Evolutionary conservation across 768 basidiomycete genomes (phyloP).

Genomic region (Psilocybe tampanensis): DNA sequence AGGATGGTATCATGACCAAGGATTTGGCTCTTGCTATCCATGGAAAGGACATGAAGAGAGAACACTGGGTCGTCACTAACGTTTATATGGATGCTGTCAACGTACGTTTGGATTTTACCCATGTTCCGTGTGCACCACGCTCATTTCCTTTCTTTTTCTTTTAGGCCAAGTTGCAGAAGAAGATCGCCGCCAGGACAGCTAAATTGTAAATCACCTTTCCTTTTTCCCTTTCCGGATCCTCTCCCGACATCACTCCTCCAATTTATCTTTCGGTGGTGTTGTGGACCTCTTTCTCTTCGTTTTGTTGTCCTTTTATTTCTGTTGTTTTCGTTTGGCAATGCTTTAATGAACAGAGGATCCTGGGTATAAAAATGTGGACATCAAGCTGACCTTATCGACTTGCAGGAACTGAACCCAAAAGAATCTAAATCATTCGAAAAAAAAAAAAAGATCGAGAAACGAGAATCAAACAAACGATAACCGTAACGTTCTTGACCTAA

Average conservation of each 20-base stretch:
- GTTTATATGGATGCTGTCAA: slow-evolving; percentile 94
- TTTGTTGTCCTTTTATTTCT: not conserved
- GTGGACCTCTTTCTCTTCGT: not conserved
- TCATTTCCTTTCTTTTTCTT: not conserved
- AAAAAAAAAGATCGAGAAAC: not conserved
- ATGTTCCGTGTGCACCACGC: not conserved
- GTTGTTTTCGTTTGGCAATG: not conserved
- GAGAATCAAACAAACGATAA: no score
- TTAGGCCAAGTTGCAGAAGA: slow-evolving; percentile 47
- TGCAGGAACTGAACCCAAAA: not conserved
- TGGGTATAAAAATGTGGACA: not conserved
- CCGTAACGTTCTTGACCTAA: not conserved
- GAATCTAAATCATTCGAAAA: not conserved
- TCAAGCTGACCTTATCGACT: not conserved
- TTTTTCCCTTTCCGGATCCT: not conserved
- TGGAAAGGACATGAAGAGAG: slow-evolving; percentile 87
- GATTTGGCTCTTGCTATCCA: slow-evolving; percentile 94
- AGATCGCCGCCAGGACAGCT: slow-evolving; percentile 33
- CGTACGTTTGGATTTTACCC: slow-evolving; percentile 44
- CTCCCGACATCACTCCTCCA: not conserved
- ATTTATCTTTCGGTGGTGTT: not conserved
- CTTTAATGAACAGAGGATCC: not conserved
- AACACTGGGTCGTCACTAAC: slow-evolving; percentile 96
- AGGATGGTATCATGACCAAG: slow-evolving; percentile 95
- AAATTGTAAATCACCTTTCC: slow-evolving; percentile 20